phyloP scores from a whole-genome alignment of 2,329 filamentous ascomycete genomes.

The Diaporthe australafricana region DNA sequence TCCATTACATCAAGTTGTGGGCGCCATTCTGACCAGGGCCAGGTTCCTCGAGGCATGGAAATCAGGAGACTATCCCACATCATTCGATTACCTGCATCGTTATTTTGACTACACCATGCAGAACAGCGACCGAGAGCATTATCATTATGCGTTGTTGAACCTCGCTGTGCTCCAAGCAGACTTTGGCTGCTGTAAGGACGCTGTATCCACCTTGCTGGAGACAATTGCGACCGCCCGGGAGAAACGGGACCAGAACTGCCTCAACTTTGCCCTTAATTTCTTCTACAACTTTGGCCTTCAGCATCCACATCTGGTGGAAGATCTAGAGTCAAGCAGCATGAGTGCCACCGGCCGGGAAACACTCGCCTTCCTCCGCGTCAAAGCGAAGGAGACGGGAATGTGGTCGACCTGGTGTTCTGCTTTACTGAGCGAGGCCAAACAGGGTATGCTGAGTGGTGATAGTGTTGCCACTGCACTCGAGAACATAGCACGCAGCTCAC shows the following conservation, averaged over 20 bases:
- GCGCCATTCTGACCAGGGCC: constrained; percentile 36
- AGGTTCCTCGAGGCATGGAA: constrained; percentile 94
- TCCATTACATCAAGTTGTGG: background rate
- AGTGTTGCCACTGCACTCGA: constrained; percentile 75
- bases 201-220: constrained; percentile 93
- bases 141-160: constrained; percentile 95
- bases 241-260: constrained; percentile 89
- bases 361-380: constrained; percentile 84
- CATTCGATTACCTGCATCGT: constrained; percentile 90
- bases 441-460: constrained; percentile 79
- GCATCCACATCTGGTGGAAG: constrained; percentile 79
- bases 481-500: constrained; percentile 83
- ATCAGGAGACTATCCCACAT: constrained; percentile 87
- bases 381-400: constrained; percentile 88
- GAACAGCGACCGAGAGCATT: constrained; percentile 83
- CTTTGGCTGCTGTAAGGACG: constrained; percentile 91
- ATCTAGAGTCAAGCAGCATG: constrained; percentile 78
- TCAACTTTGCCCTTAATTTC: constrained; percentile 97
- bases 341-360: constrained; percentile 84
- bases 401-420: constrained; percentile 87
- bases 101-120: constrained; percentile 99
- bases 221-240: constrained; percentile 95
- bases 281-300: constrained; percentile 93
- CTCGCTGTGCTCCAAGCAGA: constrained; percentile 94
- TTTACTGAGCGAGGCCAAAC: constrained; percentile 85